Conservation (phyloP, 1,139 yeast genomes). For the Scheffersomyces illinoinensis region DNA sequence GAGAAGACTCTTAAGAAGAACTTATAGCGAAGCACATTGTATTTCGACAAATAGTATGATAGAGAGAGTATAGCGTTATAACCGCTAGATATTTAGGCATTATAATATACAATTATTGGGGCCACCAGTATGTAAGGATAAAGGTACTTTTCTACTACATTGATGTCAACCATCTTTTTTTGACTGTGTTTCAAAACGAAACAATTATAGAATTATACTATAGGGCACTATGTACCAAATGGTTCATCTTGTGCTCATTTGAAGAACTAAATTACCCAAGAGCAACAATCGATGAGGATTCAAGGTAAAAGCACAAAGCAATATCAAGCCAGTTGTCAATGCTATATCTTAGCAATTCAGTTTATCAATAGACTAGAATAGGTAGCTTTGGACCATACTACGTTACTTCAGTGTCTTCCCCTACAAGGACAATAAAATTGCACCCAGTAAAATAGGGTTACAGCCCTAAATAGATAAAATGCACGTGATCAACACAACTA, state of each 20-base stretch:
- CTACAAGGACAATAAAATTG: not conserved
- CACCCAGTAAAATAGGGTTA: constrained; percentile 7
- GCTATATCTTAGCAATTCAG: not conserved
- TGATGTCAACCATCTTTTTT: no score
- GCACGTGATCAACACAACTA: not conserved
- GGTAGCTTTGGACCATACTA: not conserved
- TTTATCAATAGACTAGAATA: not conserved
- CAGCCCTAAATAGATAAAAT: constrained; percentile 6
- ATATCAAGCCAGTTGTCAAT: not conserved
- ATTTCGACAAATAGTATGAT: not conserved
- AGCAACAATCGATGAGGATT: not conserved
- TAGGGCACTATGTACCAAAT: not conserved
- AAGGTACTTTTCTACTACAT: no score
- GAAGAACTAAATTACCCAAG: not conserved
- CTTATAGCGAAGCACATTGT: not conserved
- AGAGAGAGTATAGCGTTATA: not conserved
- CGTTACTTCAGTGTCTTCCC: not conserved
- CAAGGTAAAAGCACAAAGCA: not conserved
- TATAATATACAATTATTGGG: not conserved
- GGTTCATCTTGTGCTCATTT: not conserved
- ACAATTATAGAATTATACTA: not conserved
- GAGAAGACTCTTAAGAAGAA: constrained; percentile 26
- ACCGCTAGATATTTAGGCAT: not conserved
- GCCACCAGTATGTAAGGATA: not conserved
- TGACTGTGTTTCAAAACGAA: not conserved